These are phyloP conservation scores for Prunus davidiana DNA, from an alignment of 306 rosid species.

Conservation along the genomic window DNA sequence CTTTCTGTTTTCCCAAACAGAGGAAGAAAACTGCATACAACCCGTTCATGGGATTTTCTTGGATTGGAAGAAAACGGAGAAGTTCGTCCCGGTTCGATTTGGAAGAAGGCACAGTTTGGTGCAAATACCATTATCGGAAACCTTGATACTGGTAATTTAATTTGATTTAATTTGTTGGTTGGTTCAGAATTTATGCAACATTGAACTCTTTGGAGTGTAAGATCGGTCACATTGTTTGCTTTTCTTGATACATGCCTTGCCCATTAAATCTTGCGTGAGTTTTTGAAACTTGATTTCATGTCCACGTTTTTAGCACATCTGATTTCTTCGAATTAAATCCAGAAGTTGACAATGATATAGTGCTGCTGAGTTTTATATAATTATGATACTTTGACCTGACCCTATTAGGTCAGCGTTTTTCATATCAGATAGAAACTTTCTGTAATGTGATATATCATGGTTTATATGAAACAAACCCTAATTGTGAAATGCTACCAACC, in stretches of 20 bases:
- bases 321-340: neutral
- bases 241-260: neutral
- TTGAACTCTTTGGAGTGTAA: neutral
- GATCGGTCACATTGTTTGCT: neutral
- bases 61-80: conserved; percentile 33
- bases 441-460: neutral
- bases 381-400: neutral
- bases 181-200: neutral
- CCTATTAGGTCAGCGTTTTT: neutral
- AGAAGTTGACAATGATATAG: neutral
- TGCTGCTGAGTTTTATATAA: neutral
- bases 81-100: conserved; percentile 27
- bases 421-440: neutral
- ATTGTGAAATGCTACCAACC: neutral
- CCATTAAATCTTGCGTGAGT: neutral
- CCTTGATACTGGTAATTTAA: conserved; percentile 54
- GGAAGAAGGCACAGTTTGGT: conserved; percentile 49
- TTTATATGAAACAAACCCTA: neutral
- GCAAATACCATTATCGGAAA: conserved; percentile 64
- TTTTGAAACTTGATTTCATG: neutral
- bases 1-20: conserved; percentile 49
- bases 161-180: neutral
- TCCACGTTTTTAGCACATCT: neutral
- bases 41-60: conserved; percentile 67
- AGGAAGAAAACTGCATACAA: conserved; percentile 48